Evolutionary conservation across 768 basidiomycete genomes (phyloP).

Genomic region (Pleurotus platypus): DNA sequence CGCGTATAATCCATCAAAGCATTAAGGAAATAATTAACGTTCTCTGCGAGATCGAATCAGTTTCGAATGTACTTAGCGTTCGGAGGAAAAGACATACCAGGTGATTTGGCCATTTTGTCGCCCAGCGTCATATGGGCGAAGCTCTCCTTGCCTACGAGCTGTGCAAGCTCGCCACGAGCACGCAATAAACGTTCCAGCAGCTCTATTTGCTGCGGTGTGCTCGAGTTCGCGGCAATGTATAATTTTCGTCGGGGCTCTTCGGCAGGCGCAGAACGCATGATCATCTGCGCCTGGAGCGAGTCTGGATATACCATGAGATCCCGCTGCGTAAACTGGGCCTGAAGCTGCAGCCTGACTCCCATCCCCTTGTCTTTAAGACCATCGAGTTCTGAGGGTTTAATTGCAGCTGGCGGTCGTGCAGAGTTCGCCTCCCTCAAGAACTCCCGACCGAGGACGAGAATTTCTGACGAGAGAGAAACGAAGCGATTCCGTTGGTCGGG

Average conservation of each 20-base stretch:
- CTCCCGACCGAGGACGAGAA: constrained; percentile 80
- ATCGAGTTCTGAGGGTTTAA: constrained; percentile 64
- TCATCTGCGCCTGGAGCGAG: constrained; percentile 89
- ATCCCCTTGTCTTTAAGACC: constrained; percentile 77
- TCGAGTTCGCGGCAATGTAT: constrained; percentile 80
- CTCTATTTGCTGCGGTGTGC: constrained; percentile 68
- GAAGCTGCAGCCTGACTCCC: constrained; percentile 69
- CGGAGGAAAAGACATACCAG: constrained; percentile 42
- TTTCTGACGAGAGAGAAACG: constrained; percentile 86
- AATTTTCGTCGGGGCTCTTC: constrained; percentile 80
- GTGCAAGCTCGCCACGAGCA: constrained; percentile 79
- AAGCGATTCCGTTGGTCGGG: constrained; percentile 74
- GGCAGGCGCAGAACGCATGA: constrained; percentile 83
- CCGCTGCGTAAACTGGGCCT: constrained; percentile 73
- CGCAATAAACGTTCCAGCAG: constrained; percentile 73
- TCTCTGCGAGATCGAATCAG: constrained; percentile 42
- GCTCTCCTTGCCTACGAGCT: constrained; percentile 78
- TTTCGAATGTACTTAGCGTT: constrained; percentile 1
- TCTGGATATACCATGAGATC: constrained; percentile 80
- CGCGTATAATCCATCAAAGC: constrained; percentile 78
- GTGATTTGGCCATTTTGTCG: constrained; percentile 97
- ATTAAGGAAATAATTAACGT: constrained; percentile 83
- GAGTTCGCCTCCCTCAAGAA: constrained; percentile 71
- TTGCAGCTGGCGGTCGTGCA: constrained; percentile 61
- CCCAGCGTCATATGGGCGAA: constrained; percentile 84